Evolutionary conservation across 106 monocot species (phyloP).

Genomic region (Alisma plantagoaquatica): DNA sequence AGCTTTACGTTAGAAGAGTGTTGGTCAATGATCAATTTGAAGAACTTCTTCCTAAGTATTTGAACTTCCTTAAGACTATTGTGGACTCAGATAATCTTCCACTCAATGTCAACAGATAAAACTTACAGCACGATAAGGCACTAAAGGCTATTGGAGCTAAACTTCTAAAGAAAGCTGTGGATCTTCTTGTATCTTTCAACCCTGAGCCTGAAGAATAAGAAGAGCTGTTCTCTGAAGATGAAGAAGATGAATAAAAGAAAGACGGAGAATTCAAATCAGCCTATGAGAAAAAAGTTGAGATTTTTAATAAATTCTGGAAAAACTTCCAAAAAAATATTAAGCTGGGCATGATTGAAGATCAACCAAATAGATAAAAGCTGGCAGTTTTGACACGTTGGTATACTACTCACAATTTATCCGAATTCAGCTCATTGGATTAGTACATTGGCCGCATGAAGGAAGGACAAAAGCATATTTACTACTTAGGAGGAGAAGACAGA

Average conservation of each 20-base stretch:
- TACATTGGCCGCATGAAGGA: slow-evolving; percentile 97
- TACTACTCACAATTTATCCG: slow-evolving; percentile 21
- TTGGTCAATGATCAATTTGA: slow-evolving; percentile 96
- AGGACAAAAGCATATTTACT: slow-evolving; percentile 91
- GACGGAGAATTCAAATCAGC: too few species aligned
- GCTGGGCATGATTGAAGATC: slow-evolving; percentile 97
- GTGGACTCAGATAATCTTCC: slow-evolving; percentile 94
- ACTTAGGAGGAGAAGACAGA: slow-evolving; percentile 90
- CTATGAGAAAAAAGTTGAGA: slow-evolving; percentile 77
- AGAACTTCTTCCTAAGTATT: slow-evolving; percentile 91
- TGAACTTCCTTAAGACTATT: slow-evolving; percentile 89
- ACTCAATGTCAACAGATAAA: slow-evolving; percentile 90
- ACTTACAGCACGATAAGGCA: slow-evolving; percentile 89
- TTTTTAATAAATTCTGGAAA: slow-evolving; percentile 99
- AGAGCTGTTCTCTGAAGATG: slow-evolving; percentile 52
- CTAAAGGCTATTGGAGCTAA: slow-evolving; percentile 94
- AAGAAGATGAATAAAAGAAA: too few species aligned
- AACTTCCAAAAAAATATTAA: slow-evolving; percentile 95
- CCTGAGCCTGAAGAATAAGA: slow-evolving; percentile 73
- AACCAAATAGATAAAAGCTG: slow-evolving; percentile 83
- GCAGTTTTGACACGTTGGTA: slow-evolving; percentile 96
- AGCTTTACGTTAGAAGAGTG: slow-evolving; percentile 88
- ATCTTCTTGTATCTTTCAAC: slow-evolving; percentile 84
- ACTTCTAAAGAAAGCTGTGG: slow-evolving; percentile 85
- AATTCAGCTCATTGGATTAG: slow-evolving; percentile 78